Percentiles rank a stretch among this genome's conserved stretches.
Conservation (phyloP, 176 grass and related monocot genomes). For the Pontederia paniculata region DNA sequence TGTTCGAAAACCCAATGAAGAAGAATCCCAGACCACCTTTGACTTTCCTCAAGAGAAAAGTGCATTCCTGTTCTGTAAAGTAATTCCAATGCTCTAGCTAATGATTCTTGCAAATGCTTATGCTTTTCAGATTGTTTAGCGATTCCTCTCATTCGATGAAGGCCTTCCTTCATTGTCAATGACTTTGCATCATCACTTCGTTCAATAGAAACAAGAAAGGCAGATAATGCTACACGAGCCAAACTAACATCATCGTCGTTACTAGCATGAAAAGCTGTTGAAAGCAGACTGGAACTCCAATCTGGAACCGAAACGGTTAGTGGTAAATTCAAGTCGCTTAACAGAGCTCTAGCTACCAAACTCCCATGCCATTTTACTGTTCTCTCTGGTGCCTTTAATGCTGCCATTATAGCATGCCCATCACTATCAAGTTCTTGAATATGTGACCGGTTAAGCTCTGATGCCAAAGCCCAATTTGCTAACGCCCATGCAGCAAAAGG, state of each 20-base stretch:
- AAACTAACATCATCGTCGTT: conserved; percentile 55
- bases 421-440: conserved; percentile 92
- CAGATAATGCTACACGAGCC: conserved; percentile 72
- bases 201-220: conserved; percentile 70
- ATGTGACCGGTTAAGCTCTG: conserved; percentile 56
- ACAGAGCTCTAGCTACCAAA: conserved; percentile 65
- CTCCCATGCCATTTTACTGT: conserved; percentile 94
- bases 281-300: conserved; percentile 86
- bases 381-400: conserved; percentile 77
- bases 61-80: conserved; percentile 72
- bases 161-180: conserved; percentile 69
- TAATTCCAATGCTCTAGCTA: conserved; percentile 54
- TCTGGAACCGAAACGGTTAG: conserved; percentile 61
- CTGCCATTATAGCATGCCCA: conserved; percentile 64
- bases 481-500: conserved; percentile 98
- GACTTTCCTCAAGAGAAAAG: conserved; percentile 79
- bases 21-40: conserved; percentile 90
- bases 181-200: conserved; percentile 68
- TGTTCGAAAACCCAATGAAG: conserved; percentile 76
- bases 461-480: conserved; percentile 94
- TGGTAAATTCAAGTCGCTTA: conserved; percentile 57
- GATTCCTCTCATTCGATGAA: conserved; percentile 72
- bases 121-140: conserved; percentile 72
- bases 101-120: conserved; percentile 61
- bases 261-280: conserved; percentile 79